phyloP scores from a whole-genome alignment of 768 basidiomycete genomes.

The Pleurotus cornucopiae region DNA sequence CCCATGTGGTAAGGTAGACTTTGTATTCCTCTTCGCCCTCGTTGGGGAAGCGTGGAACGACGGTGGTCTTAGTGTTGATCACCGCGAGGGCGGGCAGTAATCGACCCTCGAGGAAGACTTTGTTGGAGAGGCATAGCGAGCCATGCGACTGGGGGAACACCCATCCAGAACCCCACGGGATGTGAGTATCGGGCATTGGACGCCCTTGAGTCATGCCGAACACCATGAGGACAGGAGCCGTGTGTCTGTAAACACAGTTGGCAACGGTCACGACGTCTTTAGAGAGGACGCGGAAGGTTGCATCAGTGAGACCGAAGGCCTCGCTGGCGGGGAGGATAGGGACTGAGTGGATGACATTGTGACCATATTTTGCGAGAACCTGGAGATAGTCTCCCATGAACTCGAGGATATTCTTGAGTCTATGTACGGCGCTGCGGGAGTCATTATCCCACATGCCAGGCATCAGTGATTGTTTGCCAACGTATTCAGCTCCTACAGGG shows the following conservation, averaged over 20 bases:
- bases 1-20: constrained; percentile 14
- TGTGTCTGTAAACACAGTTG: constrained; percentile 1
- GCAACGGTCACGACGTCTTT: not conserved
- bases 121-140: constrained; percentile 12
- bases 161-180: constrained; percentile 8
- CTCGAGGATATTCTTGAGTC: constrained; percentile 1
- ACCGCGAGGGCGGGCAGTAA: constrained; percentile 8
- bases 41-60: constrained; percentile 13
- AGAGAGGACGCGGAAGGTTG: constrained; percentile 1
- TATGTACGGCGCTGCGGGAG: not conserved
- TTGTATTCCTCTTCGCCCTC: constrained; percentile 12
- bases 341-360: constrained; percentile 3
- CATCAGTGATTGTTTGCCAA: constrained; percentile 14
- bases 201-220: constrained; percentile 2
- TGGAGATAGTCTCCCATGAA: constrained; percentile 3
- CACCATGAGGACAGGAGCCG: not conserved
- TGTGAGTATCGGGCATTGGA: constrained; percentile 4
- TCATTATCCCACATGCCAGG: constrained; percentile 10
- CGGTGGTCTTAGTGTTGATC: constrained; percentile 11
- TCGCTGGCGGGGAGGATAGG: not conserved
- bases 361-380: not conserved
- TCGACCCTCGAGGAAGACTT: constrained; percentile 14
- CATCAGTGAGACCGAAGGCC: constrained; percentile 4
- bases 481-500: constrained; percentile 8
- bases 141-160: constrained; percentile 11